A percentile compares a stretch with the other conserved stretches of the same genome.
These are phyloP conservation scores for Debaryomyces maramus DNA, from an alignment of 805 yeast species.

Conservation along the genomic window DNA sequence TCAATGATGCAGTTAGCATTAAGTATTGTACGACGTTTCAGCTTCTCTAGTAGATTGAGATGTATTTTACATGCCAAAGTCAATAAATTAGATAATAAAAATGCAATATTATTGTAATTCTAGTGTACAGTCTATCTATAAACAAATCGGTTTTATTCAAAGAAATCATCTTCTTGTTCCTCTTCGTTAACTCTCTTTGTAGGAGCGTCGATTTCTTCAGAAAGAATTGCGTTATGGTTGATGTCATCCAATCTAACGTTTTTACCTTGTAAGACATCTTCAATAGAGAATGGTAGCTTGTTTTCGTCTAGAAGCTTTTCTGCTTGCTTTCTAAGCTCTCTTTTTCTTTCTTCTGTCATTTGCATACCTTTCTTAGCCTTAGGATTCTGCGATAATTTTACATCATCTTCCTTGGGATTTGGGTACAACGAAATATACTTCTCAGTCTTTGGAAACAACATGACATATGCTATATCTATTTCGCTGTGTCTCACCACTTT, in stretches of 20 bases:
- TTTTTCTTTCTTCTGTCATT: slow-evolving; percentile 44
- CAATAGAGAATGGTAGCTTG: slow-evolving; percentile 53
- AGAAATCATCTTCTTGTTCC: slow-evolving; percentile 46
- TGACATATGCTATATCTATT: slow-evolving; percentile 71
- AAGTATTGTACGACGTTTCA: slow-evolving; percentile 27
- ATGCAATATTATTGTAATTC: not conserved
- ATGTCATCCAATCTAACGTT: slow-evolving; percentile 23
- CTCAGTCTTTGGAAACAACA: slow-evolving; percentile 73
- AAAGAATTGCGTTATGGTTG: slow-evolving; percentile 14
- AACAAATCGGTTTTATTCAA: slow-evolving; percentile 29
- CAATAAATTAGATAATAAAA: not conserved
- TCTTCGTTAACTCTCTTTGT: slow-evolving; percentile 24
- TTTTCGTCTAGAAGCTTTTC: slow-evolving; percentile 52
- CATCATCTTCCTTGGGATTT: slow-evolving; percentile 27
- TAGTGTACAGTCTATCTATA: slow-evolving; percentile 12
- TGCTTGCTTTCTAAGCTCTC: slow-evolving; percentile 49
- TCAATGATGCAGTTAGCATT: slow-evolving; percentile 70
- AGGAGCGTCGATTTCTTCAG: slow-evolving; percentile 47
- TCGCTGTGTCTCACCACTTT: slow-evolving; percentile 56
- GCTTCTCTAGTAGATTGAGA: slow-evolving; percentile 1
- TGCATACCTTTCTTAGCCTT: slow-evolving; percentile 42
- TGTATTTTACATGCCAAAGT: not conserved
- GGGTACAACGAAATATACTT: slow-evolving; percentile 83
- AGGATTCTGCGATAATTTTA: slow-evolving; percentile 20
- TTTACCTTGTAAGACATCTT: slow-evolving; percentile 45